These are phyloP conservation scores for Galerina marginata DNA, from an alignment of 768 basidiomycete species.

Conservation along the genomic window DNA sequence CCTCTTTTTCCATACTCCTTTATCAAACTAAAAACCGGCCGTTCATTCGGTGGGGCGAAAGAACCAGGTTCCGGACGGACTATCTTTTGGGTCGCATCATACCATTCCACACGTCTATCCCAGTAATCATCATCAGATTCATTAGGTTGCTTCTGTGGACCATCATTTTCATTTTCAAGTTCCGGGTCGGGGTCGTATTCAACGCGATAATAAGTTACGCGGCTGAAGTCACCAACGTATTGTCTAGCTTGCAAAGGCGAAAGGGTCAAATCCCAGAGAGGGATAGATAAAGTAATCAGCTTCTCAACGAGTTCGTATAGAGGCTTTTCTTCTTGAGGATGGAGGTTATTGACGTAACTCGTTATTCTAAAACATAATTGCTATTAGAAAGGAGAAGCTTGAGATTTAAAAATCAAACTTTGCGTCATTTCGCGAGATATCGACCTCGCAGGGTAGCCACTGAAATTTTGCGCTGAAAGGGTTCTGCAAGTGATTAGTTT, in stretches of 20 bases:
- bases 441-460: constrained; percentile 36
- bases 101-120: constrained; percentile 22
- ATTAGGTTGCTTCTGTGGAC: constrained; percentile 20
- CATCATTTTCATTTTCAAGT: constrained; percentile 16
- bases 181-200: constrained; percentile 26
- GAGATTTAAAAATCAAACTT: constrained; percentile 18
- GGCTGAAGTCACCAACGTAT: neutral
- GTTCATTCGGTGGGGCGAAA: constrained; percentile 9
- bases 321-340: constrained; percentile 30
- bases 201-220: constrained; percentile 19
- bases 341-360: constrained; percentile 51
- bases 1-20: constrained; percentile 14
- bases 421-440: constrained; percentile 26
- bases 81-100: constrained; percentile 10
- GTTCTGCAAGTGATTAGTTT: neutral
- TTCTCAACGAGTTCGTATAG: constrained; percentile 35
- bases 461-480: constrained; percentile 33
- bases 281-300: constrained; percentile 33
- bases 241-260: constrained; percentile 15
- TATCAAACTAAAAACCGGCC: constrained; percentile 16
- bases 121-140: constrained; percentile 25
- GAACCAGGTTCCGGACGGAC: constrained; percentile 26
- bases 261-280: constrained; percentile 36
- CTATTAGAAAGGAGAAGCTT: neutral
- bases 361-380: constrained; percentile 27